A percentile compares a stretch with the other conserved stretches of the same genome.
These are phyloP conservation scores for Neurospora africana DNA, from an alignment of 495 filamentous ascomycete genomes.

Conservation along the genomic window DNA sequence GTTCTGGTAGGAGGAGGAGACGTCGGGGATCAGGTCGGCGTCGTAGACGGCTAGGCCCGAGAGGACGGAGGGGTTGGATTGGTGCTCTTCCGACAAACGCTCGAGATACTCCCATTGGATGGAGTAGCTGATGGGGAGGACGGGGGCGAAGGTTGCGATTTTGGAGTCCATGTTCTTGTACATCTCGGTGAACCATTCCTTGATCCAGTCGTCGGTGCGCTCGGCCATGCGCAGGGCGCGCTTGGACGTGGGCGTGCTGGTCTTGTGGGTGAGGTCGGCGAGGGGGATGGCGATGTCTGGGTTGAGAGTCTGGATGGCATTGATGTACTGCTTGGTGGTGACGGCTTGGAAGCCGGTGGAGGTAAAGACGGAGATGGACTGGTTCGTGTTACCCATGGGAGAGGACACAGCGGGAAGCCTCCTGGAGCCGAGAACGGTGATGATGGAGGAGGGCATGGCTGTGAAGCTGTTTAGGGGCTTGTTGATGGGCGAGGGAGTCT, in stretches of 20 bases:
- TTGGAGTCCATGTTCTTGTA: slow-evolving; percentile 31
- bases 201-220: slow-evolving; percentile 71
- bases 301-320: slow-evolving; percentile 46
- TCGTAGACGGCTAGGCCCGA: slow-evolving; percentile 78
- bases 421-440: slow-evolving; percentile 72
- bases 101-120: slow-evolving; percentile 69
- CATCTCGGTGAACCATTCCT: slow-evolving; percentile 56
- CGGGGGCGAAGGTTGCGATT: slow-evolving; percentile 59
- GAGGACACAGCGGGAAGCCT: slow-evolving; percentile 64
- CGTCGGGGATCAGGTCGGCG: slow-evolving; percentile 51
- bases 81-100: slow-evolving; percentile 43
- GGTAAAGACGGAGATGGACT: slow-evolving; percentile 66
- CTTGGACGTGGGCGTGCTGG: slow-evolving; percentile 48
- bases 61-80: slow-evolving; percentile 34
- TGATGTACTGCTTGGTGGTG: slow-evolving; percentile 53
- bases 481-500: slow-evolving; percentile 23
- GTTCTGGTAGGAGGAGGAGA: slow-evolving; percentile 43
- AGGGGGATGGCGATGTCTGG: slow-evolving; percentile 77
- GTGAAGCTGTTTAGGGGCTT: slow-evolving; percentile 67
- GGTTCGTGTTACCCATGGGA: slow-evolving; percentile 61
- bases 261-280: slow-evolving; percentile 58
- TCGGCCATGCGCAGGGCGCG: slow-evolving; percentile 75
- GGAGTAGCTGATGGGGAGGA: slow-evolving; percentile 64
- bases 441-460: slow-evolving; percentile 34
- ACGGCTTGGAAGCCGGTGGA: slow-evolving; percentile 71